Evolutionary conservation across 805 yeast species (phyloP).

Genomic region (Wilhelminamyces savonicus): DNA sequence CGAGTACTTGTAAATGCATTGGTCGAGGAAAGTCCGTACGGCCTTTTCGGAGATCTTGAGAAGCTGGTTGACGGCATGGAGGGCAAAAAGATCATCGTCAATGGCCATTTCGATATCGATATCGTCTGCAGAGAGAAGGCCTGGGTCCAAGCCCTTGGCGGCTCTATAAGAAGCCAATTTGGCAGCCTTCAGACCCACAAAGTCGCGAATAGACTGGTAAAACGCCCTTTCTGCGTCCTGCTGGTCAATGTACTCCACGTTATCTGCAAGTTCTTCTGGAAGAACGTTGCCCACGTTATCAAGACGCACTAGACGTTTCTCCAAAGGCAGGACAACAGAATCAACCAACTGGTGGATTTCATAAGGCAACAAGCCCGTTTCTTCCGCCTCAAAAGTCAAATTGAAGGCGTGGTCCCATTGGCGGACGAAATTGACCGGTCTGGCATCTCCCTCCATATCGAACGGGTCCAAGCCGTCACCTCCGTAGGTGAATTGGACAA

Average conservation of each 20-base stretch:
- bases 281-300: constrained; percentile 66
- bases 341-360: constrained; percentile 55
- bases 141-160: constrained; percentile 43
- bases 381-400: constrained; percentile 55
- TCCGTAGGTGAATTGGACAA: constrained; percentile 96
- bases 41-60: constrained; percentile 58
- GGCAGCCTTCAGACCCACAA: constrained; percentile 50
- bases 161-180: constrained; percentile 53
- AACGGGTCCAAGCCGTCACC: constrained; percentile 98
- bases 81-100: constrained; percentile 16
- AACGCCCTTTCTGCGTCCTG: constrained; percentile 83
- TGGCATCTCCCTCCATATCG: constrained; percentile 99
- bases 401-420: constrained; percentile 92
- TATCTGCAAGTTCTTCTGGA: constrained; percentile 35
- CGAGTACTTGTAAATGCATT: constrained; percentile 76
- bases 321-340: constrained; percentile 54
- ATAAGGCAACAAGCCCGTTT: constrained; percentile 59
- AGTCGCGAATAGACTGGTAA: constrained; percentile 68
- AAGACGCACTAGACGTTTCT: constrained; percentile 50
- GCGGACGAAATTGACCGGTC: constrained; percentile 87
- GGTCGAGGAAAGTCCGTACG: constrained; percentile 60
- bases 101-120: constrained; percentile 22
- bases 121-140: too few relatives aligned
- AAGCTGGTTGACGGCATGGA: constrained; percentile 55
- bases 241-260: constrained; percentile 70